A percentile compares a stretch with the other conserved stretches of the same genome.
Evolutionary conservation across 1,284 basidiomycete species (phyloP).

Genomic region (Microstroma glucosiphilum): DNA sequence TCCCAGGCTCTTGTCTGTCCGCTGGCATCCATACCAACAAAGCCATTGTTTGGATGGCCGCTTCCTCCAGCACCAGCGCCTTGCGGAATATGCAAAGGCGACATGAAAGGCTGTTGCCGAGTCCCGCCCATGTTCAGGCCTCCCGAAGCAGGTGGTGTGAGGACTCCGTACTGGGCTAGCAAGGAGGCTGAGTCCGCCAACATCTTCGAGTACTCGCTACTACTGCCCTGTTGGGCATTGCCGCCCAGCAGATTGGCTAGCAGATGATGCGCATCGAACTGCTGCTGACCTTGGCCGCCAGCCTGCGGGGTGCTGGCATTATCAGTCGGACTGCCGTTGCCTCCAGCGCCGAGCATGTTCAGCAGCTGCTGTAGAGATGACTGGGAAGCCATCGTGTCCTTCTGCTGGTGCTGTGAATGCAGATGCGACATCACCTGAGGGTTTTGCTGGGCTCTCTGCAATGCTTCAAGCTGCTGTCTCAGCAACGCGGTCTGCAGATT

Average conservation of each 20-base stretch:
- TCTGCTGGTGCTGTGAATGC: slow-evolving; percentile 24
- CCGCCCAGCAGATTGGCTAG: too few relatives aligned
- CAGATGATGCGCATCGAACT: too few relatives aligned
- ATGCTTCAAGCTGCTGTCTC: slow-evolving; percentile 37
- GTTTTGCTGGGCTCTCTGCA: slow-evolving; percentile 23
- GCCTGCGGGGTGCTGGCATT: slow-evolving; percentile 5
- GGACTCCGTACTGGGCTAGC: slow-evolving; percentile 40
- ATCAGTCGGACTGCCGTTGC: neutral
- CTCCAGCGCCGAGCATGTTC: slow-evolving; percentile 7
- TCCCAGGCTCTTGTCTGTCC: too few relatives aligned
- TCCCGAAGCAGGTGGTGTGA: slow-evolving; percentile 37
- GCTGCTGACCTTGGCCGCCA: neutral
- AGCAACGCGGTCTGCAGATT: slow-evolving; percentile 38
- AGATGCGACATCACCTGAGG: slow-evolving; percentile 15
- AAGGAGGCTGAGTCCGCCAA: slow-evolving; percentile 9
- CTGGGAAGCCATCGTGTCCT: slow-evolving; percentile 7
- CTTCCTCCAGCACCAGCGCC: slow-evolving; percentile 20
- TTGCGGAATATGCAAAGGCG: slow-evolving; percentile 34
- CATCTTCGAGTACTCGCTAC: too few relatives aligned
- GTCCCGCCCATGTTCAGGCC: slow-evolving; percentile 27
- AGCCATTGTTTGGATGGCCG: too few relatives aligned
- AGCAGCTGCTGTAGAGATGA: slow-evolving; percentile 14
- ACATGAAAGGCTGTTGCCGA: slow-evolving; percentile 31
- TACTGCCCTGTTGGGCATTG: too few relatives aligned
- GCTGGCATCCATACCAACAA: too few relatives aligned